A percentile compares a stretch with the other conserved stretches of the same genome.
Conservation (phyloP, 2,329 filamentous ascomycete genomes). For the Colletotrichum truncatum region DNA sequence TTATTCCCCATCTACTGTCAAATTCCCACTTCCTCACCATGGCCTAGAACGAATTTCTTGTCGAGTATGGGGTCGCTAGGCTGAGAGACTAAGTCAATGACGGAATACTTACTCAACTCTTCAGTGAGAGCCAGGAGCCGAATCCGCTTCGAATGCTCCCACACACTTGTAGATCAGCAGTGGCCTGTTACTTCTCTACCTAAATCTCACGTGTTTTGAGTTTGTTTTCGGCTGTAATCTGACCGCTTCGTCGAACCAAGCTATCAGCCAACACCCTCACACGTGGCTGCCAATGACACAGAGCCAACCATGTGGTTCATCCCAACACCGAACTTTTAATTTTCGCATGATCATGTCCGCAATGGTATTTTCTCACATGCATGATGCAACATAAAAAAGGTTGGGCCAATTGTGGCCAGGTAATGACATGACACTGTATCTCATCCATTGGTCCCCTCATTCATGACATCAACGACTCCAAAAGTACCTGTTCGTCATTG, state of each 20-base stretch:
- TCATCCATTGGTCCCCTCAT: conserved; percentile 1
- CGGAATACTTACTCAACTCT: too few species aligned
- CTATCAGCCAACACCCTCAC: not conserved
- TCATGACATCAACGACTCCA: conserved; percentile 14
- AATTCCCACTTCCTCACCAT: too few species aligned
- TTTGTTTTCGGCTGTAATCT: not conserved
- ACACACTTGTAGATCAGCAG: not conserved
- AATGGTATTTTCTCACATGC: not conserved
- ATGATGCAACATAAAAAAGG: not conserved
- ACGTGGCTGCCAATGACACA: not conserved
- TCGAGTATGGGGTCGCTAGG: too few species aligned
- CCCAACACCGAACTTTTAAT: not conserved
- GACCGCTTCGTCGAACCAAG: not conserved
- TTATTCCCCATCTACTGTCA: too few species aligned
- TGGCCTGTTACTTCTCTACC: not conserved
- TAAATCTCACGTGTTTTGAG: too few species aligned
- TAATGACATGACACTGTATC: conserved; percentile 3
- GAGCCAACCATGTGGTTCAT: not conserved
- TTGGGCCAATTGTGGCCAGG: conserved; percentile 5
- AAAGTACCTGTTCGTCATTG: not conserved
- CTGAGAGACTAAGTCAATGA: too few species aligned
- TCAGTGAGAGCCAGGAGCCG: too few species aligned
- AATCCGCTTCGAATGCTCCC: too few species aligned
- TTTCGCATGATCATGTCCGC: not conserved
- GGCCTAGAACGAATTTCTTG: too few species aligned